Percentiles rank a stretch among this genome's conserved stretches.
Conservation (phyloP, 257 asterid genomes). For the Nyctanthes arbortristis region DNA sequence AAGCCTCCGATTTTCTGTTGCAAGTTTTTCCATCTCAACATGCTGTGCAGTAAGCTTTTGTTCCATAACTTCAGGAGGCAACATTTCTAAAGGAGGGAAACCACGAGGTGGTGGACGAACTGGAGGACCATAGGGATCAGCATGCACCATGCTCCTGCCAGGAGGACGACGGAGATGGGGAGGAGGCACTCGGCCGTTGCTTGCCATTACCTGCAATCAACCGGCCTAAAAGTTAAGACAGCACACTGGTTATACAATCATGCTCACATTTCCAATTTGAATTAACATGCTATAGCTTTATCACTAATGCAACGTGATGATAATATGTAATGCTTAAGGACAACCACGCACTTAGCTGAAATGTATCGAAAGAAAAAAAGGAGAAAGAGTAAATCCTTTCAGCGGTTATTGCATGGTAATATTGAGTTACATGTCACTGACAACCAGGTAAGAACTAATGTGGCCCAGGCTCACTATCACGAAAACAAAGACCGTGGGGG, state of each 20-base stretch:
- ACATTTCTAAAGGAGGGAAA: conserved; percentile 69
- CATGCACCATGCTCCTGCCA: conserved; percentile 56
- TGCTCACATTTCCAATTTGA: background rate
- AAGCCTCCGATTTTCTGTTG: conserved; percentile 80
- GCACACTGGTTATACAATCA: background rate
- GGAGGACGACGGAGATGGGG: conserved; percentile 65
- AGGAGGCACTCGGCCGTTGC: conserved; percentile 77
- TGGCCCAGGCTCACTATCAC: background rate
- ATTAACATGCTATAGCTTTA: background rate
- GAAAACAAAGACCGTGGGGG: background rate
- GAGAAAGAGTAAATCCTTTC: background rate
- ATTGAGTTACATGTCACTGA: background rate
- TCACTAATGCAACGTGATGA: background rate
- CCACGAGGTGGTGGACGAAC: conserved; percentile 57
- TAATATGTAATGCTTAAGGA: background rate
- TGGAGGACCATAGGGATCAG: conserved; percentile 59
- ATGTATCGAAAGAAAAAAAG: background rate
- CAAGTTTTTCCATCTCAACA: conserved; percentile 80
- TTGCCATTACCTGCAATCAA: conserved; percentile 61
- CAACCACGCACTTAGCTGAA: background rate
- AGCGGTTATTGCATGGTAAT: background rate
- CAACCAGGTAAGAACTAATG: background rate
- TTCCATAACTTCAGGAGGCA: conserved; percentile 79
- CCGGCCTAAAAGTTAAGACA: conserved; percentile 18
- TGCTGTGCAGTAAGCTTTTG: conserved; percentile 86